Percentiles rank a stretch among this genome's conserved stretches.
Conservation (phyloP, 2,329 filamentous ascomycete genomes). For the Ascocoryne sarcoides region DNA sequence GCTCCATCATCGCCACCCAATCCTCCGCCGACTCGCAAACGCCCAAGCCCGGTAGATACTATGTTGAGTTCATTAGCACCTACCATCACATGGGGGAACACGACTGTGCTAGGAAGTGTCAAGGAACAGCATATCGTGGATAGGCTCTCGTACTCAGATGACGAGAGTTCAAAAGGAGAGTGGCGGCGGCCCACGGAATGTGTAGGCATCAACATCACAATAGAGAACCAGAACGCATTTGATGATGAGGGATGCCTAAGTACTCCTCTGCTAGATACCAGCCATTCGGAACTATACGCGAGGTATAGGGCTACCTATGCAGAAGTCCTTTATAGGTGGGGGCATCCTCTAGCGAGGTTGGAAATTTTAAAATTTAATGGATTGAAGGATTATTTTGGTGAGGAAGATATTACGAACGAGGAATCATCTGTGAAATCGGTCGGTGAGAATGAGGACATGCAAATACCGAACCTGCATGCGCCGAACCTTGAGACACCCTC, state of each 20-base stretch:
- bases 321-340: constrained; percentile 61
- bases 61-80: constrained; percentile 43
- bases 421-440: constrained; percentile 23
- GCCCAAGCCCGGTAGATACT: constrained; percentile 53
- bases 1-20: constrained; percentile 37
- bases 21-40: constrained; percentile 39
- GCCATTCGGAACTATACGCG: constrained; percentile 40
- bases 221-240: constrained; percentile 56
- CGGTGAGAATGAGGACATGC: constrained; percentile 21
- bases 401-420: constrained; percentile 22
- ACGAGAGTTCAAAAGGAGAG: constrained; percentile 19
- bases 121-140: constrained; percentile 23
- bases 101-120: constrained; percentile 31
- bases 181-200: constrained; percentile 17
- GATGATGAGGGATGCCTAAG: constrained; percentile 60
- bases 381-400: constrained; percentile 39
- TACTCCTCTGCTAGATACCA: constrained; percentile 46
- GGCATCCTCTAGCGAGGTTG: constrained; percentile 50
- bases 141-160: constrained; percentile 24
- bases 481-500: constrained; percentile 12
- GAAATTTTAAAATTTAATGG: constrained; percentile 64
- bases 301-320: constrained; percentile 57
- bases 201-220: constrained; percentile 34
- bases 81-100: constrained; percentile 32
- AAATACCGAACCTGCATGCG: too few species aligned